Evolutionary conservation across 108 stramenopile species (phyloP).

Genomic region (Chaetoceros muelleri): DNA sequence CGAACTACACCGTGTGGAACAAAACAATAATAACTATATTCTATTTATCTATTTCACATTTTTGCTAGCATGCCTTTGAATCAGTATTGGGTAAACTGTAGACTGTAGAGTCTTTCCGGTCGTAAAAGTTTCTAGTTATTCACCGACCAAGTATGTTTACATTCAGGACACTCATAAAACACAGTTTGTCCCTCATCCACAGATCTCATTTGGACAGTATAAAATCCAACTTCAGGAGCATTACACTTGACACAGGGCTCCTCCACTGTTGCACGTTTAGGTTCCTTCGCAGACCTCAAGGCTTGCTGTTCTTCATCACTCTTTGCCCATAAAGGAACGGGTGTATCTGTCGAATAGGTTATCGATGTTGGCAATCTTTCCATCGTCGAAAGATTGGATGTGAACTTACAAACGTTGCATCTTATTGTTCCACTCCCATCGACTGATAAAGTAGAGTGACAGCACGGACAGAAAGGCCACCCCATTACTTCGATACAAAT

Average conservation of each 20-base stretch:
- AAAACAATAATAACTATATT: too few relatives aligned
- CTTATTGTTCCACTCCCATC: slow-evolving; percentile 47
- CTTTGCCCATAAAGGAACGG: slow-evolving; percentile 80
- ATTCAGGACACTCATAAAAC: slow-evolving; percentile 96
- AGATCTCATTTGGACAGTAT: slow-evolving; percentile 94
- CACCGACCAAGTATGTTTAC: slow-evolving; percentile 82
- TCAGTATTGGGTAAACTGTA: too few relatives aligned
- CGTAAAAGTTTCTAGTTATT: too few relatives aligned
- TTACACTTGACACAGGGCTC: slow-evolving; percentile 94
- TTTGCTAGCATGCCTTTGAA: too few relatives aligned
- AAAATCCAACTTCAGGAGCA: slow-evolving; percentile 88
- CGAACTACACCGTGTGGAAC: too few relatives aligned
- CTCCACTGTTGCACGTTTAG: slow-evolving; percentile 86
- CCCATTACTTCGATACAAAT: slow-evolving; percentile 38
- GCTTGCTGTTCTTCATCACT: slow-evolving; percentile 65
- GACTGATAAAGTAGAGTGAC: slow-evolving; percentile 54
- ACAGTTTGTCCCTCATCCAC: slow-evolving; percentile 99
- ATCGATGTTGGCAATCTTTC: slow-evolving; percentile 41
- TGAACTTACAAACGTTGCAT: slow-evolving; percentile 58
- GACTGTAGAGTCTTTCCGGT: too few relatives aligned
- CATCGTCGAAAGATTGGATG: slow-evolving; percentile 51
- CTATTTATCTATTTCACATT: too few relatives aligned
- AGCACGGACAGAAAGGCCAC: slow-evolving; percentile 81
- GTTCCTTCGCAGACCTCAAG: slow-evolving; percentile 37
- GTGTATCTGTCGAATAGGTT: slow-evolving; percentile 57